These are phyloP conservation scores for Fusarium sp. DNA, from an alignment of 2,329 filamentous ascomycete genomes.

Conservation along the genomic window DNA sequence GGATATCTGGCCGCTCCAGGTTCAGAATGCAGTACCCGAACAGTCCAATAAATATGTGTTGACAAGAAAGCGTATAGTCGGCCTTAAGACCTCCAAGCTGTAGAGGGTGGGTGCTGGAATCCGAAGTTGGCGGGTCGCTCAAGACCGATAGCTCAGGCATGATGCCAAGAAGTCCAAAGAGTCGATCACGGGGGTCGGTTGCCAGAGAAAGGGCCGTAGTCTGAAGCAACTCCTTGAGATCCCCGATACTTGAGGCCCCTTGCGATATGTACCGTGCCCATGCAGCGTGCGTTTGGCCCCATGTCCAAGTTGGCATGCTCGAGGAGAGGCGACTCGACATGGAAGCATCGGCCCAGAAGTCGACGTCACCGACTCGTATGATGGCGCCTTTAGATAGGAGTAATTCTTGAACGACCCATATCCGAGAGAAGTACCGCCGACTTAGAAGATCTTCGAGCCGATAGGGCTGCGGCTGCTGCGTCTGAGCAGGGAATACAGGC, in stretches of 20 bases:
- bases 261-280: background rate
- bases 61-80: background rate
- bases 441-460: background rate
- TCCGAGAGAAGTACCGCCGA: background rate
- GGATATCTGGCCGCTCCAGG: background rate
- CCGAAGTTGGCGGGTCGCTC: background rate
- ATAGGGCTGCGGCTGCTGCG: background rate
- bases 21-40: background rate
- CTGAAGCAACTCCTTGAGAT: background rate
- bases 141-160: background rate
- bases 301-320: background rate
- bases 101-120: background rate
- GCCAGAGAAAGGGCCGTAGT: background rate
- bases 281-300: background rate
- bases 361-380: background rate
- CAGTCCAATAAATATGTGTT: background rate
- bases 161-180: background rate
- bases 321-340: background rate
- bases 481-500: background rate
- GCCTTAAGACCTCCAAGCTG: background rate
- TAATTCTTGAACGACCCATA: background rate
- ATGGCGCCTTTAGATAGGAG: background rate
- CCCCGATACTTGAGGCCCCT: background rate
- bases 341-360: background rate
- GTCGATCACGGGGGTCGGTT: background rate